Conservation (phyloP, 768 basidiomycete genomes). For the Hygrophorus pudorinus region DNA sequence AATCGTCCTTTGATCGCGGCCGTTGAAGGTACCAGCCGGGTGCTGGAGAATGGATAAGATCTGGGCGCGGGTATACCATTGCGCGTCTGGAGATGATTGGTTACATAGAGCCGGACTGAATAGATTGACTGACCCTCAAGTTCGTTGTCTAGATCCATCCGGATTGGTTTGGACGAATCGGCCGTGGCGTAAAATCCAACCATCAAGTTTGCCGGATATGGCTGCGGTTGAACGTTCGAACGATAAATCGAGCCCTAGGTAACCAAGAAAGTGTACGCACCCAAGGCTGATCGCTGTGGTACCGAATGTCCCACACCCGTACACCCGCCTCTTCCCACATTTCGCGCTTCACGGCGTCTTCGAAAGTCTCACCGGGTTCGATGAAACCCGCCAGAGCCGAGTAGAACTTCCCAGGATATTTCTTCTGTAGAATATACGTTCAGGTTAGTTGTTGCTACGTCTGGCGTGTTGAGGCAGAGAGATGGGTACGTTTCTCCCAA, state of each 20-base stretch:
- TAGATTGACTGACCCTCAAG: constrained; percentile 58
- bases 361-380: constrained; percentile 90
- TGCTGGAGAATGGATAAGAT: constrained; percentile 56
- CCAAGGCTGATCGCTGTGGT: constrained; percentile 86
- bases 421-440: constrained; percentile 33
- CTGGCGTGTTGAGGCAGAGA: no score
- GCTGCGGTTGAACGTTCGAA: constrained; percentile 33
- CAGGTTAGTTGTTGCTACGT: not conserved
- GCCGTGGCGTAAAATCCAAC: constrained; percentile 80
- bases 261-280: constrained; percentile 27
- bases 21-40: constrained; percentile 38
- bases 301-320: constrained; percentile 71
- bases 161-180: constrained; percentile 62
- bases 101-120: not conserved
- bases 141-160: constrained; percentile 88
- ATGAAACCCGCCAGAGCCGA: constrained; percentile 91
- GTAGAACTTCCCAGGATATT: constrained; percentile 64
- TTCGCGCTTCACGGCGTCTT: constrained; percentile 87
- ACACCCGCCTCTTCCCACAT: constrained; percentile 96
- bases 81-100: constrained; percentile 51
- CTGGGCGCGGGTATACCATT: constrained; percentile 77
- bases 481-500: constrained; percentile 65
- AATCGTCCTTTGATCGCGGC: constrained; percentile 41
- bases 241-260: not conserved
- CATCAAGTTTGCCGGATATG: constrained; percentile 87